Base-by-base conservation (phyloP, 2,329 filamentous ascomycete genomes). In the Emergomyces orientalis region DNA sequence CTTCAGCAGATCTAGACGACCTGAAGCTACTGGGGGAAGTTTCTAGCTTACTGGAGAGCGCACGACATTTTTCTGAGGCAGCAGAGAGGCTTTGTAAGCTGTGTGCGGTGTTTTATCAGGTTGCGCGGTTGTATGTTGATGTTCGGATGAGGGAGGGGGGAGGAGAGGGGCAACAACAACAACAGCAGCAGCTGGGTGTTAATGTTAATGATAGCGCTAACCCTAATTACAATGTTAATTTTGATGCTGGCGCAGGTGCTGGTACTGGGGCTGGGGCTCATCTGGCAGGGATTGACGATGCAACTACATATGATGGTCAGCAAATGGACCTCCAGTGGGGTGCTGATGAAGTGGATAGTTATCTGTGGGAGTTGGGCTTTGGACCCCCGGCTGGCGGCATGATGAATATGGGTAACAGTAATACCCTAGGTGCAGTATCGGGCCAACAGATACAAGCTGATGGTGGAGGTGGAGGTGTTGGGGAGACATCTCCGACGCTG, bases 351-450 rank as follows among this genome's bases (percentile, higher is more conserved):
- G 86, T 88, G 64, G 84, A 88, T 66, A 82, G 83, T 63, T 88
- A 88, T 67, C 77, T 88, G 1, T 83, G 79, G 67, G 85, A 86
- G 27, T 77, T 88, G 19, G 86, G 86, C 0, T 79, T 88, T 63
- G 83, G 85, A 65, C 81, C 72, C 32, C 66, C 66, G n/a, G 63
- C 64, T 43, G 19, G 64, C 32, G 47, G 63, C 66, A 52, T 66
- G 41, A 62, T 47, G 47, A 54, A 56, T 34, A 41, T 37, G 25
- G 39, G 30, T 43, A 60, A 37, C 9, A 37, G 37, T 9, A 58
- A 45, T 30, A 39, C 22, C 8, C 9, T 37, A n/a, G 56, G 37
- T 45, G 9, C 14, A 9, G 22, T 45, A n/a, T 45, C 37, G 52
- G 39, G 43, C 17, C 30, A 65, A 49, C 47, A 51, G 37, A 22